Conservation (phyloP, 2,329 filamentous ascomycete species). For the Chalaropsis thielavioides region DNA sequence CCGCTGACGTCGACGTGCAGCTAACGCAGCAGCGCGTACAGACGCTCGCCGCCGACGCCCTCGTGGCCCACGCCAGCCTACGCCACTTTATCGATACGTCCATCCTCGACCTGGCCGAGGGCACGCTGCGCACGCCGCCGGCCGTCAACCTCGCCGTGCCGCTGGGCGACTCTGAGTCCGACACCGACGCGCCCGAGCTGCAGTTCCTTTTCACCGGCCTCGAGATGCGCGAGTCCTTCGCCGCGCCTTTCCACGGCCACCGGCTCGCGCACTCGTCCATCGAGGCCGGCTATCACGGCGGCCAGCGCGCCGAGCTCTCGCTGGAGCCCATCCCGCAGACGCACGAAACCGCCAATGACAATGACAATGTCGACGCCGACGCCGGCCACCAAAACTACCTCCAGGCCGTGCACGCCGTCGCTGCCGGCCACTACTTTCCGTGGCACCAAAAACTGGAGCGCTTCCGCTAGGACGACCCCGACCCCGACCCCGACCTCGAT, state of each 20-base stretch:
- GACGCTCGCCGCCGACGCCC: conserved; percentile 2
- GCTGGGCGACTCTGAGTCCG: conserved; percentile 22
- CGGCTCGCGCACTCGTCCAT: conserved; percentile 38
- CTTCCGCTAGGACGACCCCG: background rate
- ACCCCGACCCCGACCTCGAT: too few relatives aligned
- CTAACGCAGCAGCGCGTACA: conserved; percentile 25
- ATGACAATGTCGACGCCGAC: background rate
- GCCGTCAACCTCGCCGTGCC: conserved; percentile 33
- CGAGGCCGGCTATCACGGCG: conserved; percentile 37
- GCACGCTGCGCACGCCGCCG: conserved; percentile 30
- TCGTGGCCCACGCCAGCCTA: conserved; percentile 21
- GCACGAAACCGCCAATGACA: too few relatives aligned
- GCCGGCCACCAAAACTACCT: conserved; percentile 3
- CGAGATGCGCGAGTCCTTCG: conserved; percentile 34
- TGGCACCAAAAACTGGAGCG: conserved; percentile 11
- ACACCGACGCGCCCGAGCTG: conserved; percentile 26
- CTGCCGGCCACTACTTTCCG: conserved; percentile 8
- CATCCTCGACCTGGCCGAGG: conserved; percentile 31
- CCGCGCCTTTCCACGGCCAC: conserved; percentile 28
- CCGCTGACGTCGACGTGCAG: conserved; percentile 29
- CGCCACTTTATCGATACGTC: conserved; percentile 32
- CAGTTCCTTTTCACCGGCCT: conserved; percentile 34
- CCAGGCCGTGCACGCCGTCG: conserved; percentile 5
- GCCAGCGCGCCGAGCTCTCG: conserved; percentile 36
- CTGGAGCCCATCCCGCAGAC: conserved; percentile 27